These are phyloP conservation scores for Coleophoma cylindrospora DNA, from an alignment of 2,329 filamentous ascomycete genomes.

Conservation along the genomic window DNA sequence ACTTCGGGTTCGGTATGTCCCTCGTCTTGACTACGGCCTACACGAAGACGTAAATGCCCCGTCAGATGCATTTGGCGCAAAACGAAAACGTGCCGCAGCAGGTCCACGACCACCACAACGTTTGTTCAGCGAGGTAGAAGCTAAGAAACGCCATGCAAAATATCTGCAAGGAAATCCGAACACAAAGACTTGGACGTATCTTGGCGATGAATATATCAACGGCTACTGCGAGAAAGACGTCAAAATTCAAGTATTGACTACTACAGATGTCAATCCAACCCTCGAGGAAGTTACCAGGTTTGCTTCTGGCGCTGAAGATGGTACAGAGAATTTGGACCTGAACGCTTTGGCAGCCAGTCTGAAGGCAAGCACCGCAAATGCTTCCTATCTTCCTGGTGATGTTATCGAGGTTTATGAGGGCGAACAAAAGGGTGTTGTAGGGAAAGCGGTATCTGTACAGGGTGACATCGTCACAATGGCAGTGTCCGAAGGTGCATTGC, in stretches of 20 bases:
- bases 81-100: constrained; percentile 70
- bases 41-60: constrained; percentile 65
- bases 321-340: constrained; percentile 88
- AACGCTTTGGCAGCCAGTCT: constrained; percentile 85
- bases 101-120: constrained; percentile 77
- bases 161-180: constrained; percentile 41
- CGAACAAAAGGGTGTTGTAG: constrained; percentile 87
- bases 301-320: constrained; percentile 81
- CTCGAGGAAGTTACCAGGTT: constrained; percentile 96
- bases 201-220: constrained; percentile 84
- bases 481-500: constrained; percentile 77
- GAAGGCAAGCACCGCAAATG: constrained; percentile 75
- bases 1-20: constrained; percentile 81
- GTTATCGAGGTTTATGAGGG: constrained; percentile 95
- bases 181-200: constrained; percentile 73
- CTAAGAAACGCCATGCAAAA: constrained; percentile 76
- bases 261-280: constrained; percentile 86
- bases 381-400: constrained; percentile 87
- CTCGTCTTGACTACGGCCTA: constrained; percentile 84
- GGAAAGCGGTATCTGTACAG: constrained; percentile 79
- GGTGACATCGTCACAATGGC: constrained; percentile 88
- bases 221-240: constrained; percentile 93
- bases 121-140: constrained; percentile 89
- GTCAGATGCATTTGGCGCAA: constrained; percentile 36
- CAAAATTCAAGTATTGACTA: constrained; percentile 79